Base-by-base conservation (phyloP, 1,284 basidiomycete species). In the Butyriboletus appendiculatus region DNA sequence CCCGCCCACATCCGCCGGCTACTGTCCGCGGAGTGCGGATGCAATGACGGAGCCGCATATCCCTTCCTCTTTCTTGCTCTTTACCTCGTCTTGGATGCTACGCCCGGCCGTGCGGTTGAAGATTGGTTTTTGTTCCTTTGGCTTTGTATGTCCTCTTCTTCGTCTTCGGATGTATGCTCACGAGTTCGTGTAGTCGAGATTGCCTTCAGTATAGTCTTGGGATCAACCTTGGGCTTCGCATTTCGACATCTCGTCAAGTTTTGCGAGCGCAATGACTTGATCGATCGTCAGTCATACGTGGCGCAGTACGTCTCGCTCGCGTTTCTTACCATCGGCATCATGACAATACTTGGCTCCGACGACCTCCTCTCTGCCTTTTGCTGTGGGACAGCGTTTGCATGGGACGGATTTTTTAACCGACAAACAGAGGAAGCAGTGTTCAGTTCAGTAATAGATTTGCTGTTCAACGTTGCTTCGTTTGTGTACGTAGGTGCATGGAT, bases 381-480 rank as follows among this genome's bases (percentile, higher is more conserved):
- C 1, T 98, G 96, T 66, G 97, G 97, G 22, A 89, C 92, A 4
- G 94, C 95, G 1, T 99, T 98, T 68, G 97, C 96, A 0, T 99
- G 96, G 96, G 96, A 99, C 63, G 93, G 96, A 58, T 98, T 97
- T 79, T 98, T 98, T 79, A 96, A 96, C 74, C 85, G 88, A 62
- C 95, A 97, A 63, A 99, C 96, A 2, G 96, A 97, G 70, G 92
- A 96, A 69, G 83, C 91, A 28, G 90, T 96, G 62, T 99, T 99
- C 77, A 94, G 90, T 62, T 95, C 92, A 73, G 96, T 99, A 64
- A 94, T 99, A 68, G 96, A 94, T 71, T 73, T 94, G 59, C 76
- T 96, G 53, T 94, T 96, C 83, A 96, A 96, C 75, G 83, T 91
- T 57, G 90, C 92, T 20, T 85, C 86, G 2, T 97, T 97, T 76